Conservation (phyloP, 2,329 filamentous ascomycete genomes). For the Juglanconis sp. region DNA sequence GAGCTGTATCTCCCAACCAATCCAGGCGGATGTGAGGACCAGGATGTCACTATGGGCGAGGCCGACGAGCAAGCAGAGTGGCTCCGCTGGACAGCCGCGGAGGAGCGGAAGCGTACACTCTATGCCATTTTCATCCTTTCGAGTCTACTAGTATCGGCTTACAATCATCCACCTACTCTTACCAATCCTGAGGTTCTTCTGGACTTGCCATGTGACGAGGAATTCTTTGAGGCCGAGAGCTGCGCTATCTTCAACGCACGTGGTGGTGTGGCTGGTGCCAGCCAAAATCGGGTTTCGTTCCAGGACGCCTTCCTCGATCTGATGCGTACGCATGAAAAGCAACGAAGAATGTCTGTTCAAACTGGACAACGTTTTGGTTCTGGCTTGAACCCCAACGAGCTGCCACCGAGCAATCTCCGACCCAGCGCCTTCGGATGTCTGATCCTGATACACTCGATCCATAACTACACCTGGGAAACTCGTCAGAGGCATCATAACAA, state of each 20-base stretch:
- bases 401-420: conserved; percentile 61
- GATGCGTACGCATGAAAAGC: conserved; percentile 69
- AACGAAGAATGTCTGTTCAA: conserved; percentile 45
- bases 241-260: conserved; percentile 76
- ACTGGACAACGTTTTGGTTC: conserved; percentile 43
- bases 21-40: conserved; percentile 42
- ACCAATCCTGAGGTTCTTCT: conserved; percentile 91
- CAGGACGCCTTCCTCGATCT: conserved; percentile 77
- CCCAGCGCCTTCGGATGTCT: conserved; percentile 92
- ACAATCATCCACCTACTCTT: conserved; percentile 86
- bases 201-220: conserved; percentile 89
- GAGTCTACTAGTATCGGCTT: conserved; percentile 84
- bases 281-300: conserved; percentile 73
- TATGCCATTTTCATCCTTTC: conserved; percentile 90
- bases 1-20: conserved; percentile 57
- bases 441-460: conserved; percentile 86
- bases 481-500: conserved; percentile 84
- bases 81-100: conserved; percentile 81
- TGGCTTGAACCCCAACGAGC: conserved; percentile 43
- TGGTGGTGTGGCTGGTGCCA: conserved; percentile 67
- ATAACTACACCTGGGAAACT: conserved; percentile 99
- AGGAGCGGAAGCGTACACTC: conserved; percentile 90
- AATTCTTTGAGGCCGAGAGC: conserved; percentile 80
- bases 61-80: conserved; percentile 69
- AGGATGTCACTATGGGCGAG: conserved; percentile 58